Evolutionary conservation across 2,329 filamentous ascomycete genomes (phyloP), one percentile per base, ranked within the genome.

Genomic region (Ophiostoma sp.): DNA sequence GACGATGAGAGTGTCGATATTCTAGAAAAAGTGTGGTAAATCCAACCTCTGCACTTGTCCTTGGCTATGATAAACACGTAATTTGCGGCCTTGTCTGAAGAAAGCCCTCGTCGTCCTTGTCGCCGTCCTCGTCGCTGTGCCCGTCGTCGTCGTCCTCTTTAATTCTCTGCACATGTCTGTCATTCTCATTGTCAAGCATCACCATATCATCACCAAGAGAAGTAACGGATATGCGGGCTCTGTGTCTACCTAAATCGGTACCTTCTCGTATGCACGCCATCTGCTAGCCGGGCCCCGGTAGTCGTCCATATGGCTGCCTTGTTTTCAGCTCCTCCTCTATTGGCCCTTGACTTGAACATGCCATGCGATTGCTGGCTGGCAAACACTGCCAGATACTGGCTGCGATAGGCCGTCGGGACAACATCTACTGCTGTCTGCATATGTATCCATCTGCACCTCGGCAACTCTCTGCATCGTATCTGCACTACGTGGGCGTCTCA

Each of bases 401-500:
- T 48, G 17, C 20, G 20, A 6, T 15, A n/a, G 20, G 7, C 1
- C 44, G 6, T 48, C 17, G 20, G 44, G 44, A 5, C 44, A 48
- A 33, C 27, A 4, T 17, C 27, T 62, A 17, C 23, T 35, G 17
- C 13, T 36, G 33, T 64, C 15, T 64, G 60, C 33, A 39, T 36
- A 20, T 64, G 60, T 33, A 64, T 64, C 57, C 17, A 62, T 35
- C 33, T 64, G 60, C 60, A 64, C n/a, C 13, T 60, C 23, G 33
- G 54, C 54, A 60, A 33, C 36, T 48, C 20, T 48, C 23, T 60
- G 60, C 60, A 64, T 36, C 20, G 33, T 20, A 31, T 57, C 52
- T 57, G 52, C 52, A 57, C 33, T 64, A 64, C 60, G 60, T 64
- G 60, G 60, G 17, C 60, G 31, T 64, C 31, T 64, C 33, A 57